Percentiles rank a stretch among this genome's conserved stretches.
Conservation (phyloP, 108 stramenopile species). For the Cyclotella choctawhatcheeana region DNA sequence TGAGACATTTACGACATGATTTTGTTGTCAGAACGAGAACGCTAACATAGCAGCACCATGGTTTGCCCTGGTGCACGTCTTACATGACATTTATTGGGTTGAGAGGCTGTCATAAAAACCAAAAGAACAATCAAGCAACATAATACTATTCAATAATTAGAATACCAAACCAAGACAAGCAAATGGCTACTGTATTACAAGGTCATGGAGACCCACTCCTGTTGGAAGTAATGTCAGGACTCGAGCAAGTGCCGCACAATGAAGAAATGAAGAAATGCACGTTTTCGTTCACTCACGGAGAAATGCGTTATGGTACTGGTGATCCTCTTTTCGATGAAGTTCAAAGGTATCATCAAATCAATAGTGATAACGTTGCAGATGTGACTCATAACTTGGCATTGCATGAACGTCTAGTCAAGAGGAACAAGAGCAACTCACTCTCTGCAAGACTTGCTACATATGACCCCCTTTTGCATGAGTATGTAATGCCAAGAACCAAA, state of each 20-base stretch:
- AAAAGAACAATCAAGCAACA: background rate
- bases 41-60: background rate
- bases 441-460: constrained; percentile 2
- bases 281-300: constrained; percentile 12
- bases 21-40: too few relatives aligned
- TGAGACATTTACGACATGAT: background rate
- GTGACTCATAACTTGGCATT: constrained; percentile 2
- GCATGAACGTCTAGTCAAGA: constrained; percentile 17
- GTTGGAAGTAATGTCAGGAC: constrained; percentile 7
- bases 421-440: constrained; percentile 27
- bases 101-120: too few relatives aligned
- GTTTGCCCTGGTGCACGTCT: too few relatives aligned
- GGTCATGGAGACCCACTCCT: constrained; percentile 35
- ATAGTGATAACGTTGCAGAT: constrained; percentile 9
- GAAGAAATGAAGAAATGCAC: background rate
- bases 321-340: constrained; percentile 32
- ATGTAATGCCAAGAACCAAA: constrained; percentile 9
- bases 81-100: too few relatives aligned
- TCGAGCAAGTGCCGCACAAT: background rate
- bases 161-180: too few relatives aligned
- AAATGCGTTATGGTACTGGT: constrained; percentile 10
- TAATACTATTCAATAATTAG: too few relatives aligned
- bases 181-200: constrained; percentile 18
- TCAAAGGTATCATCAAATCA: constrained; percentile 25
- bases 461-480: constrained; percentile 34